Evolutionary conservation across 2,329 filamentous ascomycete genomes (phyloP).

Genomic region (Claviceps sp.): DNA sequence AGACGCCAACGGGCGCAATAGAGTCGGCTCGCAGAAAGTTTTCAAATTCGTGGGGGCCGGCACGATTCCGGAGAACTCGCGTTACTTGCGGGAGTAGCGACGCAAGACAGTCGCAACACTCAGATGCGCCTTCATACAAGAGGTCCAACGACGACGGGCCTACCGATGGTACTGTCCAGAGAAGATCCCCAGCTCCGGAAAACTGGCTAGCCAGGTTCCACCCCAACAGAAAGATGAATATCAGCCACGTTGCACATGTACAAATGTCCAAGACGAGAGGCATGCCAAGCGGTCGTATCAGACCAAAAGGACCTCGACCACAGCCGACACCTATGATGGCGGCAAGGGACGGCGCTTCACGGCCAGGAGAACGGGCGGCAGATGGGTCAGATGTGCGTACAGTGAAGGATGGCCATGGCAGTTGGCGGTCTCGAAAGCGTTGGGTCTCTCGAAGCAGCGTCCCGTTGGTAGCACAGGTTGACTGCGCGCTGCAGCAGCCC

Average conservation of each 20-base stretch:
- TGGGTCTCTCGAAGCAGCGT: conserved; percentile 11
- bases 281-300: background rate
- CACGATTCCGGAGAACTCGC: conserved; percentile 1
- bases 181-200: background rate
- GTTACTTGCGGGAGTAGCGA: background rate
- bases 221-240: background rate
- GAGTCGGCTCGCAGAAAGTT: conserved; percentile 3
- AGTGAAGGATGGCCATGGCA: background rate
- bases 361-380: background rate
- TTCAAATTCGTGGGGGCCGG: conserved; percentile 4
- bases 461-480: conserved; percentile 13
- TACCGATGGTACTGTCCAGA: background rate
- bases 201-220: background rate
- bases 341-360: background rate
- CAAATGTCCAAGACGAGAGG: background rate
- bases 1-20: background rate
- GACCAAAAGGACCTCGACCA: background rate
- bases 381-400: background rate
- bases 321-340: background rate
- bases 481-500: conserved; percentile 19
- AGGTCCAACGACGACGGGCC: background rate
- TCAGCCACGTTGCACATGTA: background rate
- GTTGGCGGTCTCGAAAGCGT: conserved; percentile 8
- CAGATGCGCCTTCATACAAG: background rate
- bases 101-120: background rate